Conservation (phyloP, 2,329 filamentous ascomycete species). For the Neocatenulostroma microsporum region DNA sequence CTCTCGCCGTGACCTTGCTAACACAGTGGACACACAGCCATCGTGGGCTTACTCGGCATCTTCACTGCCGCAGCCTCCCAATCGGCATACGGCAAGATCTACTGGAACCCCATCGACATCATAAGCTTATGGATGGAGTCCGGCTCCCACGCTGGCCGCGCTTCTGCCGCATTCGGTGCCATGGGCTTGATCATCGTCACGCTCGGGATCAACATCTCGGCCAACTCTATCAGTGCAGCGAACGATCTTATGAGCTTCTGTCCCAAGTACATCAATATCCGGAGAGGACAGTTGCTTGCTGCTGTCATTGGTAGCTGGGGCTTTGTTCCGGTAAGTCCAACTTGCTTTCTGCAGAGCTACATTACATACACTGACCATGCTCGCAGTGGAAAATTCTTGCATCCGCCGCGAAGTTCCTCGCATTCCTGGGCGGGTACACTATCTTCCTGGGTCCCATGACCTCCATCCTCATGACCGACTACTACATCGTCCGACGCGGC, state of each 20-base stretch:
- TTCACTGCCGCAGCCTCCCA: slow-evolving; percentile 22
- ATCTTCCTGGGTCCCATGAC: slow-evolving; percentile 58
- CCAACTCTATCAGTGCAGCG: slow-evolving; percentile 8
- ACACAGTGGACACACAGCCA: slow-evolving; percentile 24
- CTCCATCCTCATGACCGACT: too few species aligned
- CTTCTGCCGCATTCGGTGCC: slow-evolving; percentile 14
- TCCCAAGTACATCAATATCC: slow-evolving; percentile 8
- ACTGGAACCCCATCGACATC: slow-evolving; percentile 20
- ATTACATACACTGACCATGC: too few species aligned
- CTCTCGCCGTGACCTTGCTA: slow-evolving; percentile 40
- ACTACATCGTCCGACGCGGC: slow-evolving; percentile 46
- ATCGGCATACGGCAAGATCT: slow-evolving; percentile 32
- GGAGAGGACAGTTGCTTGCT: slow-evolving; percentile 6
- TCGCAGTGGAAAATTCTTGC: slow-evolving; percentile 12
- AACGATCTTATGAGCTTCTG: slow-evolving; percentile 9
- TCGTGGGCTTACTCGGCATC: slow-evolving; percentile 40
- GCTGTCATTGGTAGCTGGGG: slow-evolving; percentile 9
- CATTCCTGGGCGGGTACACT: slow-evolving; percentile 43
- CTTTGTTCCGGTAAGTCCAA: too few species aligned
- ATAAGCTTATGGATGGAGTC: slow-evolving; percentile 5
- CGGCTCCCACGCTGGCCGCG: slow-evolving; percentile 8
- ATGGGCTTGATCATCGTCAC: slow-evolving; percentile 46
- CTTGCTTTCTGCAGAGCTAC: too few species aligned
- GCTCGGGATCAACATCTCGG: slow-evolving; percentile 10
- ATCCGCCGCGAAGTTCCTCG: slow-evolving; percentile 6